A percentile compares a stretch with the other conserved stretches of the same genome.
phyloP scores from a whole-genome alignment of 805 yeast species.

The Candida orba region DNA sequence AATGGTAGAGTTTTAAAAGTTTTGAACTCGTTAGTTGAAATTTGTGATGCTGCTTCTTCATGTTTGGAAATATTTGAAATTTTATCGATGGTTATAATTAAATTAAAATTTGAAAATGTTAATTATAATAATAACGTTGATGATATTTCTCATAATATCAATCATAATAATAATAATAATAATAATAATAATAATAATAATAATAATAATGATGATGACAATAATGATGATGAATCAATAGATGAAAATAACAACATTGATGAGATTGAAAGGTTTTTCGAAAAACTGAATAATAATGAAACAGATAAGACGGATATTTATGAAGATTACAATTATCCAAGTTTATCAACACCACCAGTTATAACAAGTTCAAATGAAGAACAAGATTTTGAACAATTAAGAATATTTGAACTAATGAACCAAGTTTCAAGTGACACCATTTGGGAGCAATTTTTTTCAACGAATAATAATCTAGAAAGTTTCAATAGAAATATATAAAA shows the following conservation, averaged over 20 bases:
- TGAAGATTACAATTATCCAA: slow-evolving; percentile 13
- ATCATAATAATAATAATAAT: not conserved
- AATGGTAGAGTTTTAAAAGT: slow-evolving; percentile 47
- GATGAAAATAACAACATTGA: slow-evolving; percentile 7
- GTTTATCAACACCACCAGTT: slow-evolving; percentile 19
- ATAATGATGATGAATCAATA: not conserved
- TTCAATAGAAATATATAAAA: no score
- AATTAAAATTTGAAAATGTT: slow-evolving; percentile 36
- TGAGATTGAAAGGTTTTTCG: slow-evolving; percentile 22
- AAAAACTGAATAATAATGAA: slow-evolving; percentile 15
- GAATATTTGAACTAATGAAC: slow-evolving; percentile 52
- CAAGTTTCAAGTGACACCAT: slow-evolving; percentile 53
- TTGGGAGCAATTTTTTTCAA: slow-evolving; percentile 56
- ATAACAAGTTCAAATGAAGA: not conserved
- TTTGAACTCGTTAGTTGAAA: slow-evolving; percentile 51
- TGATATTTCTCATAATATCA: not conserved
- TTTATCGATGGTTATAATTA: slow-evolving; percentile 62
- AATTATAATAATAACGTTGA: no score
- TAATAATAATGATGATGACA: not conserved
- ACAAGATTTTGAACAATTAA: slow-evolving; percentile 41
- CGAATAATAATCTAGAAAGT: not conserved
- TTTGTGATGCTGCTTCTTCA: slow-evolving; percentile 71
- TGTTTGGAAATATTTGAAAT: slow-evolving; percentile 70
- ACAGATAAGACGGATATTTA: not conserved
- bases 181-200: slow-evolving; percentile 2